phyloP scores from a whole-genome alignment of 768 basidiomycete genomes.

The Amanita inopinata region DNA sequence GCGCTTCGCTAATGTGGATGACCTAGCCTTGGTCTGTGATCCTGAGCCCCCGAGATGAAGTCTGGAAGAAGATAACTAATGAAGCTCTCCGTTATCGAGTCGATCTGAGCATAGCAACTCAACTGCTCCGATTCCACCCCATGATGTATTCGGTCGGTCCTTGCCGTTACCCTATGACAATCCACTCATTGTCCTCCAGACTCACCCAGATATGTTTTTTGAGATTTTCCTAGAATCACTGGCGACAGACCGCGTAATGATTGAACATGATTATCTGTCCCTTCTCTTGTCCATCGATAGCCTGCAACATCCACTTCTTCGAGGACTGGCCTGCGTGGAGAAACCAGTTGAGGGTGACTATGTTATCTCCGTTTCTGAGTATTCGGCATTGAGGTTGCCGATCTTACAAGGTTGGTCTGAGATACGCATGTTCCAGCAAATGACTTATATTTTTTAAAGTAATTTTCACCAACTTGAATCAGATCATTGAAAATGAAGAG shows the following conservation, averaged over 20 bases:
- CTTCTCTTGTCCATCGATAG: slow-evolving; percentile 51
- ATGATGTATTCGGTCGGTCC: slow-evolving; percentile 45
- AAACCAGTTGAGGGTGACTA: slow-evolving; percentile 17
- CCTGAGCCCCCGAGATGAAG: slow-evolving; percentile 40
- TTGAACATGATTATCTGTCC: slow-evolving; percentile 51
- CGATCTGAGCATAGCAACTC: slow-evolving; percentile 52
- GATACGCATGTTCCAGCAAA: neutral
- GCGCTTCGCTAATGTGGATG: neutral
- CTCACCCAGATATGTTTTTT: slow-evolving; percentile 28
- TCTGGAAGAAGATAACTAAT: slow-evolving; percentile 47
- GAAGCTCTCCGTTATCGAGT: slow-evolving; percentile 44
- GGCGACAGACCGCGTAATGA: slow-evolving; percentile 33
- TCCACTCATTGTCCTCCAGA: slow-evolving; percentile 28
- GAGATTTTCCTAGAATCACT: slow-evolving; percentile 43
- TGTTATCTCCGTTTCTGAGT: slow-evolving; percentile 21
- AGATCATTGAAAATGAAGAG: slow-evolving; percentile 16
- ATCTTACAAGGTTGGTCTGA: slow-evolving; percentile 19
- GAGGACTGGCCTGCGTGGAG: slow-evolving; percentile 18
- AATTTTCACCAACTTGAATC: slow-evolving; percentile 34
- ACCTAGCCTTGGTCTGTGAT: slow-evolving; percentile 53
- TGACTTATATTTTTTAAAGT: slow-evolving; percentile 20
- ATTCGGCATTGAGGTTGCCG: slow-evolving; percentile 23
- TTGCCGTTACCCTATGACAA: neutral
- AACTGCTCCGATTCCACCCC: slow-evolving; percentile 48
- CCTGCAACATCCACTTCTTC: slow-evolving; percentile 42